Evolutionary conservation across 176 grass and related monocot species (phyloP).

Genomic region (Hyparrhenia diplandra): DNA sequence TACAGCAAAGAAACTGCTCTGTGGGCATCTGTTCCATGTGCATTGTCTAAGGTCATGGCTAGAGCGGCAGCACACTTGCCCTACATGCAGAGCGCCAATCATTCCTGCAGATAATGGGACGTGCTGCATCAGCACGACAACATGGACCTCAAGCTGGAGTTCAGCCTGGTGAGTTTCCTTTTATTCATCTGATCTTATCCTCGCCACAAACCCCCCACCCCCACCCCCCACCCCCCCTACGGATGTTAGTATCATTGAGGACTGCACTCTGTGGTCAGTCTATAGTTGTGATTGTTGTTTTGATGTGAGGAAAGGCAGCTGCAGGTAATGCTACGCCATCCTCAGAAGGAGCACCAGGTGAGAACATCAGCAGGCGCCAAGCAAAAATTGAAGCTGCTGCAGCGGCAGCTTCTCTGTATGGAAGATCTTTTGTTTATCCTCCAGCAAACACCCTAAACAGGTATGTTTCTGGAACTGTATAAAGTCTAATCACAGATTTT

Average conservation of each 20-base stretch:
- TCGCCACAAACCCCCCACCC: no score
- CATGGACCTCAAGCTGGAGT: slow-evolving; percentile 52
- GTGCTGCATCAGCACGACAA: slow-evolving; percentile 29
- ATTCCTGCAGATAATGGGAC: slow-evolving; percentile 70
- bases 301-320: slow-evolving; percentile 14
- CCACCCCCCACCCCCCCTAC: no score
- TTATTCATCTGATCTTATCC: neutral
- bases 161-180: slow-evolving; percentile 65
- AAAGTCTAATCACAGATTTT: neutral
- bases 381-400: slow-evolving; percentile 67
- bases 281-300: slow-evolving; percentile 5
- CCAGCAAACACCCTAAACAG: slow-evolving; percentile 35
- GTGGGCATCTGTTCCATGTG: slow-evolving; percentile 96
- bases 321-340: slow-evolving; percentile 33
- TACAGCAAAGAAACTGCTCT: slow-evolving; percentile 84
- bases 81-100: slow-evolving; percentile 92
- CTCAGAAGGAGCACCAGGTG: slow-evolving; percentile 34
- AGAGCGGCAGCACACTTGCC: slow-evolving; percentile 91
- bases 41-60: slow-evolving; percentile 97
- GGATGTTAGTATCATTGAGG: neutral
- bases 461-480: slow-evolving; percentile 16
- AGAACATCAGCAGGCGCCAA: slow-evolving; percentile 48
- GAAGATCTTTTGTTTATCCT: slow-evolving; percentile 71
- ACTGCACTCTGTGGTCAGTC: neutral
- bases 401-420: slow-evolving; percentile 72